Evolutionary conservation across 169 alveolate species (phyloP), one percentile per base, ranked within the genome.

Genomic region (Babesia bovis): DNA sequence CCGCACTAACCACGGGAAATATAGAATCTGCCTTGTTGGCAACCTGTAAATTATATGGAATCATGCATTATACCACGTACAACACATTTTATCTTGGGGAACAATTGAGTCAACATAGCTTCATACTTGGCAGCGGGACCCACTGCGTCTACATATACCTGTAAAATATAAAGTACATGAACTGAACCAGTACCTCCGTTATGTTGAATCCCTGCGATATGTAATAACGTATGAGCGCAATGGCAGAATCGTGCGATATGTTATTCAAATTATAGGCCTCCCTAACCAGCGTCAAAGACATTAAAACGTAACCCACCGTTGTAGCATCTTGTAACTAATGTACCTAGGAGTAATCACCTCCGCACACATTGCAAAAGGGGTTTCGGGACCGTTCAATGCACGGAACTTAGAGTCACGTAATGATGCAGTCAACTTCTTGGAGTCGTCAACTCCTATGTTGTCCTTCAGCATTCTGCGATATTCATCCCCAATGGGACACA

Each of bases 1-100:
- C 99, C 15, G 99, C 99, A 68, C 98, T 92, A 36, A 97, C 99
- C 33, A 94, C 95, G 50, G 97, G 95, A 77, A 59, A 95, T 45
- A 92, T 90, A 40, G 98, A 87, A 83, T 97, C 99, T 3, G 99
- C 99, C 77, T 96, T 97, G 58, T 93, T 92, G 38, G 85, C 73
- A 17, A 88, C 95, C 85, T 88, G 68, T 1, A 40, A 26, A 9
- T 38, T 38, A 13, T 38, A 38, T 7, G 45, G 45, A n/a, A 26
- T n/a, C 57, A 4, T 53, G n/a, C n/a, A 21, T 53, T 10, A 53
- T 26, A 9, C 23, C 12, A 66, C 77, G 40, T 40, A 95, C 98
- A 51, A 67, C 87, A 66, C 96, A 91, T 45, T 88, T 71, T 35
- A 96, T 78, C 0, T 65, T 74, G 23, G 96, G 94, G 52, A 95